Percentiles rank a stretch among this genome's conserved stretches.
phyloP scores from a whole-genome alignment of 1,284 basidiomycete genomes.

The Uromyces viciae-fabae region DNA sequence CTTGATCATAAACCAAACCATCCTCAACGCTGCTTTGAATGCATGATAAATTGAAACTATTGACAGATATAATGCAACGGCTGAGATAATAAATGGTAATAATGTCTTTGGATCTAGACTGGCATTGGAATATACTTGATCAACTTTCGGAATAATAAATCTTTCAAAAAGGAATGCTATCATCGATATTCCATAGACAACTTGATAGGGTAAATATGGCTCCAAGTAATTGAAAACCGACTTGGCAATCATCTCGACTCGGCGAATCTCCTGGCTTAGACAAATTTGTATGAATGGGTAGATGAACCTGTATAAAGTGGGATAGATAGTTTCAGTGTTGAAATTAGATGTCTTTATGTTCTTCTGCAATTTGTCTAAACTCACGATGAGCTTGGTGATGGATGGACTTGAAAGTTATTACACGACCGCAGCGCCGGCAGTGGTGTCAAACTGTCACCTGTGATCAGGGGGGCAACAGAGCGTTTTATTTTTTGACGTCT shows the following conservation, averaged over 20 bases:
- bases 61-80: slow-evolving; percentile 27
- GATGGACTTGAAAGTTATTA: no score
- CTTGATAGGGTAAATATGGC: slow-evolving; percentile 27
- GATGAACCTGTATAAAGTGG: not conserved
- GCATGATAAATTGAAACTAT: slow-evolving; percentile 37
- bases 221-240: slow-evolving; percentile 14
- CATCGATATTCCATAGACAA: slow-evolving; percentile 16
- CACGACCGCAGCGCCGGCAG: no score
- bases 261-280: not conserved
- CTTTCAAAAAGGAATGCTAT: slow-evolving; percentile 16
- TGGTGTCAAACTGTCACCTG: no score
- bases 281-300: not conserved
- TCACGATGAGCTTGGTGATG: not conserved
- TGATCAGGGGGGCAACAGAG: no score
- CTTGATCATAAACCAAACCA: slow-evolving; percentile 30
- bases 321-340: no score
- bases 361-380: not conserved
- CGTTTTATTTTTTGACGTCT: no score
- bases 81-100: slow-evolving; percentile 24
- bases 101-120: slow-evolving; percentile 36
- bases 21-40: slow-evolving; percentile 11
- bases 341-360: not conserved
- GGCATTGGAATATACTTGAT: slow-evolving; percentile 25
- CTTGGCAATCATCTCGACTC: slow-evolving; percentile 22
- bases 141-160: slow-evolving; percentile 28